Evolutionary conservation across 1,284 basidiomycete genomes (phyloP).

Genomic region (Papiliotrema nemorosa): DNA sequence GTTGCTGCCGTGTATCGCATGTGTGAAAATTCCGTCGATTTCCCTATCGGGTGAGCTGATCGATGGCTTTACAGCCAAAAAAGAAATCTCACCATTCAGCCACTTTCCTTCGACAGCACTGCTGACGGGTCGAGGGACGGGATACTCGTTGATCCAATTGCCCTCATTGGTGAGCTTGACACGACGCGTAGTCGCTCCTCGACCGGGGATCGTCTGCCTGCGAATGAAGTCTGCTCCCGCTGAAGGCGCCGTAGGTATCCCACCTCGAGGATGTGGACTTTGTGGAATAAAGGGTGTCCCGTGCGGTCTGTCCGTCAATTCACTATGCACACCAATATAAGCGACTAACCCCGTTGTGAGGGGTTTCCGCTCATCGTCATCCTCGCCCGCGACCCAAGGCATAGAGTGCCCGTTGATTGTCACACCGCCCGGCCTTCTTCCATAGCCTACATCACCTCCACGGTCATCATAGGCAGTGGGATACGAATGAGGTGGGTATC

Average conservation of each 20-base stretch:
- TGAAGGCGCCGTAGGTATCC: constrained; percentile 3
- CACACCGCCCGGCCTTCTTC: constrained; percentile 14
- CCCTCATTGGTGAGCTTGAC: constrained; percentile 82
- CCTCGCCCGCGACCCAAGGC: constrained; percentile 29
- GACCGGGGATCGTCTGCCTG: constrained; percentile 78
- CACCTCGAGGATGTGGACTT: constrained; percentile 10
- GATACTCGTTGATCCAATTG: constrained; percentile 82
- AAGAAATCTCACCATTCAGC: constrained; percentile 46
- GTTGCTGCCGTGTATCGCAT: constrained; percentile 93
- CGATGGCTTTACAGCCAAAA: no score
- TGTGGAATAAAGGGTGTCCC: not conserved
- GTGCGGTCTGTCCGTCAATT: not conserved
- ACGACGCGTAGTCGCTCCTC: constrained; percentile 78
- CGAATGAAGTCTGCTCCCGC: constrained; percentile 49
- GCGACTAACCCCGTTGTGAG: constrained; percentile 16
- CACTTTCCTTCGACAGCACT: constrained; percentile 83
- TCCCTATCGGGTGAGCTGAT: no score
- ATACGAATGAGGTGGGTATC: constrained; percentile 14
- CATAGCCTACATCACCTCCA: constrained; percentile 17
- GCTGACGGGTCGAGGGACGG: constrained; percentile 81
- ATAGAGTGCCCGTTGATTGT: constrained; percentile 24
- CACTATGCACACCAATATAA: not conserved
- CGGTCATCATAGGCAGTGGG: constrained; percentile 13
- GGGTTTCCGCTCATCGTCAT: constrained; percentile 27
- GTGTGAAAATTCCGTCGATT: constrained; percentile 49